Conservation (phyloP, 2,329 filamentous ascomycete species). For the Ophiostoma montium region DNA sequence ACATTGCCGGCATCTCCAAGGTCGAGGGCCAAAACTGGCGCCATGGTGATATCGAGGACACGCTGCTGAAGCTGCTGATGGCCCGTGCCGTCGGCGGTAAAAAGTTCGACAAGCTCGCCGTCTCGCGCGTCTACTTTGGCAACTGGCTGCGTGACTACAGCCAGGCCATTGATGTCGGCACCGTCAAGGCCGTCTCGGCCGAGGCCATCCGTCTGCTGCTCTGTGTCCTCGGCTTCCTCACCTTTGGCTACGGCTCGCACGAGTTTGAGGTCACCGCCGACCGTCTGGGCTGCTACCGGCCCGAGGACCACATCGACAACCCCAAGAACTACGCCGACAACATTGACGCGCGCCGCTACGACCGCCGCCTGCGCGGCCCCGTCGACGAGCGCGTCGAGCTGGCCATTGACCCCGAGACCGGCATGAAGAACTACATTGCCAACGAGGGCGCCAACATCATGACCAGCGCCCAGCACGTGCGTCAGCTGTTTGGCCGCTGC, state of each 20-base stretch:
- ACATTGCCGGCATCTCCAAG: slow-evolving; percentile 68
- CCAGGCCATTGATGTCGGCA: slow-evolving; percentile 85
- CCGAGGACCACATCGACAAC: slow-evolving; percentile 72
- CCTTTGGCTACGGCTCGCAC: slow-evolving; percentile 66
- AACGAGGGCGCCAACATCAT: slow-evolving; percentile 66
- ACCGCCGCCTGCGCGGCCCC: slow-evolving; percentile 65
- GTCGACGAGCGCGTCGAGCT: slow-evolving; percentile 69
- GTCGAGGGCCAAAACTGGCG: slow-evolving; percentile 80
- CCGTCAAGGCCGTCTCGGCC: slow-evolving; percentile 77
- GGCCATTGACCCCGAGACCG: slow-evolving; percentile 58
- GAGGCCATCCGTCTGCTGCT: slow-evolving; percentile 83
- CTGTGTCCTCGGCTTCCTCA: slow-evolving; percentile 82
- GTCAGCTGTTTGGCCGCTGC: slow-evolving; percentile 55
- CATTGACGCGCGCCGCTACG: slow-evolving; percentile 68
- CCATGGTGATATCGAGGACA: slow-evolving; percentile 88
- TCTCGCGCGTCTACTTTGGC: slow-evolving; percentile 86
- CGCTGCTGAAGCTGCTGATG: slow-evolving; percentile 56
- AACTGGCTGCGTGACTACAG: slow-evolving; percentile 93
- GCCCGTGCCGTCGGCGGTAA: slow-evolving; percentile 50
- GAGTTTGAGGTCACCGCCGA: slow-evolving; percentile 78
- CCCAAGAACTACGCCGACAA: slow-evolving; percentile 80
- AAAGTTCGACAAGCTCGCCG: slow-evolving; percentile 78
- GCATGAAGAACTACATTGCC: slow-evolving; percentile 90
- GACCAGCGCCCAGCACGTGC: slow-evolving; percentile 66
- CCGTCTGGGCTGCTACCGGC: slow-evolving; percentile 66